Conservation (phyloP, 257 asterid genomes). For the Petrea volubilis region DNA sequence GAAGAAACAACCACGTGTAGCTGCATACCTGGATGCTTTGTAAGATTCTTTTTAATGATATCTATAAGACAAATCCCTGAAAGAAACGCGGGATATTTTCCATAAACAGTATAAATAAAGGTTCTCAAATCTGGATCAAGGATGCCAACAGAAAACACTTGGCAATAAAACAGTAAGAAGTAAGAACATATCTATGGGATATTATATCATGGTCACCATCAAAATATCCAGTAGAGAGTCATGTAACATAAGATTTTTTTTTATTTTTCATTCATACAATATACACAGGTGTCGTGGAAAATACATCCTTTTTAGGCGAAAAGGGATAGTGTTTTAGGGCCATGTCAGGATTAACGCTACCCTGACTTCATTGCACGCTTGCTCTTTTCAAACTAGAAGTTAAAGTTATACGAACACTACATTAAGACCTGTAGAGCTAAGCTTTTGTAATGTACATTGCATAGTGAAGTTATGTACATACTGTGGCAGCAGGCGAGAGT, state of each 20-base stretch:
- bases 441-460: background rate
- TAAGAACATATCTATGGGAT: background rate
- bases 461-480: background rate
- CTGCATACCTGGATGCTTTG: no score
- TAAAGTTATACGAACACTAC: background rate
- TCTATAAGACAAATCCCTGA: background rate
- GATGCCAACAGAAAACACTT: no score
- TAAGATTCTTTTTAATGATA: no score
- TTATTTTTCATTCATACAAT: background rate
- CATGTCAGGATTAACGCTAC: background rate
- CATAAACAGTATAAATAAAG: background rate
- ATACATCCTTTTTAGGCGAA: no score
- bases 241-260: background rate
- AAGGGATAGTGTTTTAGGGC: background rate
- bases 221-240: background rate
- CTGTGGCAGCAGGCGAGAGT: background rate
- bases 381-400: background rate
- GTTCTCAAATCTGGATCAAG: no score
- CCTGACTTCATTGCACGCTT: background rate
- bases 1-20: no score
- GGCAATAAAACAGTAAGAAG: no score
- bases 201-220: background rate
- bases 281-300: background rate
- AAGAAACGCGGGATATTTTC: background rate
- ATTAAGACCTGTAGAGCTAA: background rate